Evolutionary conservation across 1,284 basidiomycete species (phyloP), one percentile per base, ranked within the genome.

Genomic region (Coniferiporia weirii): DNA sequence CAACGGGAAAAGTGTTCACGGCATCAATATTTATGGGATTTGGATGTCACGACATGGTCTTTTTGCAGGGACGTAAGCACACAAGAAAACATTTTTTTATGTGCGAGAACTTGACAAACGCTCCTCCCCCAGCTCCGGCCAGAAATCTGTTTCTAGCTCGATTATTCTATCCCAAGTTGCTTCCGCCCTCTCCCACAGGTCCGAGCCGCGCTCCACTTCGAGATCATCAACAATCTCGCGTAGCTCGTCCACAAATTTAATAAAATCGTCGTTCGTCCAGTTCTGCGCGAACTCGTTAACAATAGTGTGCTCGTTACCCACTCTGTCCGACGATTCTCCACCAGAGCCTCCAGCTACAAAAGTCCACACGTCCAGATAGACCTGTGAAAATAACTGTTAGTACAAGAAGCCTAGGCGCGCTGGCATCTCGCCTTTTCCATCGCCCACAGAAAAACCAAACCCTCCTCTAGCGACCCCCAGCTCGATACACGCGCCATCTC

Each of bases 401-500:
- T 12, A 45, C 35, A 8, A 44, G 4, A 19, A 35, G 40, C 45
- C n/a, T n/a, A n/a, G n/a, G 2, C 13, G 2, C 17, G 12, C 22
- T 50, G 8, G 10, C 34, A 43, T 64, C 72, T 52, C 60, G 85
- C 85, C 72, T 80, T 79, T 69, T 90, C 88, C 87, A 90, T 90
- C 1, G 85, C 85, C 87, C 87, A 90, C 15, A 91, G 69, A 63
- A 89, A 84, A 4, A 89, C 75, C 17, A 91, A 68, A 0, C 83
- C 84, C 53, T 89, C 87, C 57, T 83, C 77, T n/a, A 87, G 66
- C 0, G 72, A 74, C 8, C 76, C 78, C 12, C 72, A 65, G 0
- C 74, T 72, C 0, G 77, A 75, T 0, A 84, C 69, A 4, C 80
- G 73, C 9, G 76, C 76, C 83, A 90, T 85, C 71, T 86, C 87